Conservation (phyloP, 2,329 filamentous ascomycete genomes). For the Diaporthe batatas region DNA sequence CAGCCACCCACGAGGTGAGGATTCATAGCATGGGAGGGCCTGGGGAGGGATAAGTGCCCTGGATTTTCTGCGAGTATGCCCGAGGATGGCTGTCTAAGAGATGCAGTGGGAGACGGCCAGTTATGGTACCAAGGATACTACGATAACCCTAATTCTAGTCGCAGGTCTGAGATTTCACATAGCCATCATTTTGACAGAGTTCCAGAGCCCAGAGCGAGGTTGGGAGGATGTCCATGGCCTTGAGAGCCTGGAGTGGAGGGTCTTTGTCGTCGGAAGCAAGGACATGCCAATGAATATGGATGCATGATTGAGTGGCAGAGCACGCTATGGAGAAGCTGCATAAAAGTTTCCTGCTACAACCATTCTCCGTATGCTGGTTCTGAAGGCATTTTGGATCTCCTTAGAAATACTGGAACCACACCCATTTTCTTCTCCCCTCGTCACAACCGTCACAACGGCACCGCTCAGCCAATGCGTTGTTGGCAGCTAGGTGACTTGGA, state of each 20-base stretch:
- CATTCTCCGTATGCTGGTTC: neutral
- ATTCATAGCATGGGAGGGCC: neutral
- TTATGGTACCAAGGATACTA: neutral
- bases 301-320: neutral
- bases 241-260: neutral
- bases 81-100: neutral
- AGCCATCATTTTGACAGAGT: too few relatives aligned
- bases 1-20: neutral
- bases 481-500: neutral
- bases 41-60: neutral
- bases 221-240: neutral
- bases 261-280: neutral
- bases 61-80: neutral
- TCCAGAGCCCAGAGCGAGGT: neutral
- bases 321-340: neutral
- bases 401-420: neutral
- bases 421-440: neutral
- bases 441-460: neutral
- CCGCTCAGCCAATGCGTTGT: neutral
- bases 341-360: neutral
- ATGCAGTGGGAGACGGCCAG: neutral
- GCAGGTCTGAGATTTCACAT: neutral
- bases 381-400: neutral
- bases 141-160: neutral
- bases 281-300: neutral